A percentile compares a stretch with the other conserved stretches of the same genome.
phyloP scores from a whole-genome alignment of 805 yeast species.

The Lipomyces anomalus region DNA sequence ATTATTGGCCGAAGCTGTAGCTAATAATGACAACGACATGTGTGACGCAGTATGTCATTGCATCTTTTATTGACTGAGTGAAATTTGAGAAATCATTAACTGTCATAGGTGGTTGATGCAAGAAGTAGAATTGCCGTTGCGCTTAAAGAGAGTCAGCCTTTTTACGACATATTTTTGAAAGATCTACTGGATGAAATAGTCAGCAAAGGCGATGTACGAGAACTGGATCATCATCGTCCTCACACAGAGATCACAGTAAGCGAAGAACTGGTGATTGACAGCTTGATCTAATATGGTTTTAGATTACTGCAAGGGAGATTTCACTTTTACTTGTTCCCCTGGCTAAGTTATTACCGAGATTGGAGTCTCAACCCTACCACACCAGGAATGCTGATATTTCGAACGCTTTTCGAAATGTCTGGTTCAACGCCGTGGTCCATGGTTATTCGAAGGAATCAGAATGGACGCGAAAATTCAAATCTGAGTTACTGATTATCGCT shows the following conservation, averaged over 20 bases:
- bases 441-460: conserved; percentile 67
- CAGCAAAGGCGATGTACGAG: conserved; percentile 72
- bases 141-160: conserved; percentile 35
- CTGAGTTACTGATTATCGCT: conserved; percentile 64
- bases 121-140: conserved; percentile 41
- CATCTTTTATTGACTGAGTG: not conserved
- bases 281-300: not conserved
- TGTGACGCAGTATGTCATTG: conserved; percentile 24
- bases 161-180: conserved; percentile 52
- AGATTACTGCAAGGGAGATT: conserved; percentile 57
- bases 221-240: conserved; percentile 71
- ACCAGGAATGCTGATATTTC: conserved; percentile 45
- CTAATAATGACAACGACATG: conserved; percentile 36
- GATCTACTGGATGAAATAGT: conserved; percentile 65
- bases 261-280: conserved; percentile 1
- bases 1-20: conserved; percentile 42
- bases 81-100: not conserved
- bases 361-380: conserved; percentile 41
- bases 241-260: conserved; percentile 33
- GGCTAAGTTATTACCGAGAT: conserved; percentile 64
- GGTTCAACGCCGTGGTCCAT: conserved; percentile 92
- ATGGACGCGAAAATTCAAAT: conserved; percentile 43
- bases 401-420: conserved; percentile 71
- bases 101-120: conserved; percentile 43
- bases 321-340: conserved; percentile 62